phyloP scores from a whole-genome alignment of 169 alveolate genomes.

The Plasmodium malariae region DNA sequence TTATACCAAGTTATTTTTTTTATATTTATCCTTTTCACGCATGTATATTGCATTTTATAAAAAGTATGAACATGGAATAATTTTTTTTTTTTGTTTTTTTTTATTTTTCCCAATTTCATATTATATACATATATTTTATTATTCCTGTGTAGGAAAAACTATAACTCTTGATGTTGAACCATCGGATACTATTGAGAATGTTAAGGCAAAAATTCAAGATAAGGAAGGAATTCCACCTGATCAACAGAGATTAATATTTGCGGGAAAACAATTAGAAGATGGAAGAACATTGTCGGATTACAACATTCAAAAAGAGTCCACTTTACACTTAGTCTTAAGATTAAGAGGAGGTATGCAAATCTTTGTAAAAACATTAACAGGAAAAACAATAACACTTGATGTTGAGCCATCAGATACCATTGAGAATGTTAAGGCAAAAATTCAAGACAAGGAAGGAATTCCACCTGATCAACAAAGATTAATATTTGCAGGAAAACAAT shows the following conservation, averaged over 20 bases:
- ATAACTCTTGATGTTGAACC: slow-evolving; percentile 97
- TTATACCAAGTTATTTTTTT: too few relatives aligned
- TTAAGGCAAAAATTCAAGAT: slow-evolving; percentile 97
- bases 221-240: slow-evolving; percentile 99
- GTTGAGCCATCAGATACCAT: slow-evolving; percentile 97
- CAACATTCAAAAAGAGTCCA: slow-evolving; percentile 98
- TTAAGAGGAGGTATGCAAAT: slow-evolving; percentile 87
- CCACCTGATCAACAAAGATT: slow-evolving; percentile 99
- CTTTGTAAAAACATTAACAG: slow-evolving; percentile 84
- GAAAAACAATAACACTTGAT: slow-evolving; percentile 96
- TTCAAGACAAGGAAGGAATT: slow-evolving; percentile 98
- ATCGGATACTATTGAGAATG: slow-evolving; percentile 97
- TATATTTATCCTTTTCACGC: too few relatives aligned
- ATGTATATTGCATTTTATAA: too few relatives aligned
- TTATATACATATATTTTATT: too few relatives aligned
- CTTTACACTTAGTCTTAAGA: slow-evolving; percentile 95
- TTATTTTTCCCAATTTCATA: too few relatives aligned
- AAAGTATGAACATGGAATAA: too few relatives aligned
- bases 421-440: slow-evolving; percentile 98
- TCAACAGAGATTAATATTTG: slow-evolving; percentile 99
- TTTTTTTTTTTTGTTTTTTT: too few relatives aligned
- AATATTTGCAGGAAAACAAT: slow-evolving; percentile 99
- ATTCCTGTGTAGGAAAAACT: too few relatives aligned
- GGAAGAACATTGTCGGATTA: slow-evolving; percentile 99
- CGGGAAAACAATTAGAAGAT: slow-evolving; percentile 99